phyloP scores from a whole-genome alignment of 1,139 yeast genomes.

The Magnusiomyces suaveolens region DNA sequence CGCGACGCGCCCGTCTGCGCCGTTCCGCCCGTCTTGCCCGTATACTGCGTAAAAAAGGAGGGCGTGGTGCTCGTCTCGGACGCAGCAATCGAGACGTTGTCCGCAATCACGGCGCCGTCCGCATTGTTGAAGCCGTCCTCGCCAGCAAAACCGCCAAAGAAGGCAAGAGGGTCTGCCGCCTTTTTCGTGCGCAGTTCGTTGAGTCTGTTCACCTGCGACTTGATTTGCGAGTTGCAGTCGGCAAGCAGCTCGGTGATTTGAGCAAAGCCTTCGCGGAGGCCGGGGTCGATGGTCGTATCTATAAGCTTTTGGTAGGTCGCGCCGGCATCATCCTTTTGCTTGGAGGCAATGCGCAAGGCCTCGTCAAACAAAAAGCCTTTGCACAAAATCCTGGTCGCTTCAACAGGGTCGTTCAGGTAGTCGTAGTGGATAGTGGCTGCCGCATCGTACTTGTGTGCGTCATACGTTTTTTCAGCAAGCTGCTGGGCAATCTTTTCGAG shows the following conservation, averaged over 20 bases:
- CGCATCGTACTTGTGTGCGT: constrained; percentile 64
- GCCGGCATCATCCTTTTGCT: constrained; percentile 14
- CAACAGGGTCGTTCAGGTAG: constrained; percentile 51
- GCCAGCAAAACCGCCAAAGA: constrained; percentile 39
- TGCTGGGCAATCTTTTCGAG: constrained; percentile 43
- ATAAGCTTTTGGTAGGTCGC: constrained; percentile 34
- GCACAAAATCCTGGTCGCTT: constrained; percentile 60
- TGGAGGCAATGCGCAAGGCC: constrained; percentile 57
- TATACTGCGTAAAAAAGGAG: constrained; percentile 87
- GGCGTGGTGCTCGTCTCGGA: constrained; percentile 89
- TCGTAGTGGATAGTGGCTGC: constrained; percentile 73
- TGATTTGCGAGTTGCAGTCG: constrained; percentile 79
- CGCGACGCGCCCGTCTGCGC: constrained; percentile 95
- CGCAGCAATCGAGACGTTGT: constrained; percentile 89
- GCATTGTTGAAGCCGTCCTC: constrained; percentile 30
- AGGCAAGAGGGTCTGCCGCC: constrained; percentile 72
- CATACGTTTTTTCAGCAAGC: constrained; percentile 51
- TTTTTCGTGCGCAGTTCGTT: constrained; percentile 80
- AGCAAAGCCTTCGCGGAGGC: constrained; percentile 80
- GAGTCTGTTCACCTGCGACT: constrained; percentile 72
- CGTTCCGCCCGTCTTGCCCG: constrained; percentile 91
- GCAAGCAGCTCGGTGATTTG: constrained; percentile 78
- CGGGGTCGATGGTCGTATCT: constrained; percentile 56
- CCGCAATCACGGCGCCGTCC: constrained; percentile 50
- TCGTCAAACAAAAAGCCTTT: constrained; percentile 66